Base-by-base conservation (phyloP, 768 basidiomycete genomes). In the Phanerochaete sordida region DNA sequence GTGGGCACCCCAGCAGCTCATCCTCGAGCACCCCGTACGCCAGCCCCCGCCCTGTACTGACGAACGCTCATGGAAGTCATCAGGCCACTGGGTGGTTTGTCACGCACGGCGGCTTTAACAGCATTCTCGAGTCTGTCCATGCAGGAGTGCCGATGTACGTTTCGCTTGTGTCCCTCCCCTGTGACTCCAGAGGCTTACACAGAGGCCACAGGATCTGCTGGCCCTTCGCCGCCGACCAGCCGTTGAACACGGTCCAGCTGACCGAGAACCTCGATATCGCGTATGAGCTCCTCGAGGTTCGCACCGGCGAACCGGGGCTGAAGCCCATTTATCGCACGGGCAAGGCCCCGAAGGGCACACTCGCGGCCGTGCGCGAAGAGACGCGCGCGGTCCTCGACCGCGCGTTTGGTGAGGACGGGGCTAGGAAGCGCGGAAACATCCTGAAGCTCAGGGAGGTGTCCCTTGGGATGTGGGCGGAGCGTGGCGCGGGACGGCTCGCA, bases 161-260 rank as follows among this genome's bases (percentile, higher is more conserved):
- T 11, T 21, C 39, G 19, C 19, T 43, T 4, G 11, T 12, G 39
- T 43, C 19, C 33, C 33, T 6, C 33, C 6, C 13, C 33, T 52
- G 19, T 39, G 23, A 9, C 27, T 44, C n/a, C 19, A 26, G 24
- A n/a, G n/a, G 23, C 26, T 45, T 16, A 24, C 47, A 12, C 50
- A 31, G 1, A 31, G 15, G 15, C 46, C 24, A 16, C 50, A 67
- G 66, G 47, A 71, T 71, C 45, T 64, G 64, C 35, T 69, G 70
- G 70, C 70, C 70, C 2, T 66, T 65, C 62, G 48, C 44, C 15
- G 69, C 60, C 0, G 70, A 71, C 53, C 70, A 71, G 47, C 61
- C 65, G 15, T 23, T 59, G 16, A 68, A 67, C 59, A 62, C 69
- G 33, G 28, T 61, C 31, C 48, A 56, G n/a, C 57, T 65, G 9